Base-by-base conservation (phyloP, 2,329 filamentous ascomycete species). In the Cercospora sojina region DNA sequence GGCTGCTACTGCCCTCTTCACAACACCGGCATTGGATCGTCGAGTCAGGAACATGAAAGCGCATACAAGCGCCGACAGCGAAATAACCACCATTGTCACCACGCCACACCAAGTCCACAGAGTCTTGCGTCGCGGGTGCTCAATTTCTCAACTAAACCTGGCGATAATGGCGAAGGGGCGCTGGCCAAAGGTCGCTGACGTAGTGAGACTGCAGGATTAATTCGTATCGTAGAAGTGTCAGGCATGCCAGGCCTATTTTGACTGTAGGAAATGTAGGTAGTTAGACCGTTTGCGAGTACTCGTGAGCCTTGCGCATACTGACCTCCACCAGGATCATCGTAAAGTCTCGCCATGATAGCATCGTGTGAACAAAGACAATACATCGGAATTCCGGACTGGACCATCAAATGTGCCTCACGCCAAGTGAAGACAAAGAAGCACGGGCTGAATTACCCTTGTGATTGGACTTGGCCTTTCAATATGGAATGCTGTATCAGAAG, bases 1-100 rank as follows among this genome's bases (percentile, higher is more conserved):
- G 2, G 64, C 70, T 31, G 67, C 62, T 16, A 64, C 66, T 56
- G 59, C 64, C 57, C 71, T 62, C 38, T 66, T 67, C 18, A 29
- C 35, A 9, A 27, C 31, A n/a, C 51, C 25, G 2, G 25, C 51
- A 56, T 56, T 56, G 25, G 51, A 56, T n/a, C 25, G 25, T 18
- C 51, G 25, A 3, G 23, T 18, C 29, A 56, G 25, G 29, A 56
- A 25, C 10, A 56, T n/a, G 16, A 56, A n/a, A 25, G 51, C 51
- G 51, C 51, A 29, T 13, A 29, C 29, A 18, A 56, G 51, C 29
- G 51, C 20, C 5, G 25, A 12, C 1, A 56, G 16, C 35, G 58
- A 60, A 43, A 60, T 38, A 18, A 6, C 25, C 51, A 56, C 51
- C 51, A 56, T 56, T 25, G 25, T 10, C 10, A 56, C 16, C 25